These are phyloP conservation scores for Boletus coccyginus DNA, from an alignment of 768 basidiomycete genomes.

Conservation along the genomic window DNA sequence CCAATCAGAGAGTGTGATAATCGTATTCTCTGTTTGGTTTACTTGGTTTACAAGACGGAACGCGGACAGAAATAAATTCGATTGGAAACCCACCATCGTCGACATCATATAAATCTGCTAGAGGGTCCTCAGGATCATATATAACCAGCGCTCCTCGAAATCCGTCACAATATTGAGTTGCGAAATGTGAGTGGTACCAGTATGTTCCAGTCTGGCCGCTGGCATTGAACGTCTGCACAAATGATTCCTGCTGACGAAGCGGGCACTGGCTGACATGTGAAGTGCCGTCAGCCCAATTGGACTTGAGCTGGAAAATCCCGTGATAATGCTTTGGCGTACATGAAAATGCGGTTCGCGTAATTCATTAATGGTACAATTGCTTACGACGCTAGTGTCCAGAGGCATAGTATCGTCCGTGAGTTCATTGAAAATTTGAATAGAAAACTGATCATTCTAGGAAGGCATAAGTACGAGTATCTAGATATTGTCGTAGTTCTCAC, in stretches of 20 bases:
- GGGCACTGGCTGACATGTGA: slow-evolving; percentile 2
- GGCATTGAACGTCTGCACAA: slow-evolving; percentile 34
- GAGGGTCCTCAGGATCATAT: slow-evolving; percentile 4
- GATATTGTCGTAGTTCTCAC: slow-evolving; percentile 1
- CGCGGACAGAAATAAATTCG: not conserved
- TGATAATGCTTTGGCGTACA: not conserved
- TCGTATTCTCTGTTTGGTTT: slow-evolving; percentile 30
- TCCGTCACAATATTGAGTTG: slow-evolving; percentile 1
- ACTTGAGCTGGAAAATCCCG: slow-evolving; percentile 4
- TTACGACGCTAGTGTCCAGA: slow-evolving; percentile 39
- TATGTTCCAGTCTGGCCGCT: slow-evolving; percentile 34
- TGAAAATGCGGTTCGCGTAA: slow-evolving; percentile 13
- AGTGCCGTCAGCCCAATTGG: slow-evolving; percentile 6
- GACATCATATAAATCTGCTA: slow-evolving; percentile 36
- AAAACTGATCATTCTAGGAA: not conserved
- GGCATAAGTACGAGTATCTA: not conserved
- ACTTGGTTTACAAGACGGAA: not conserved
- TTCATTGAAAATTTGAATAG: not conserved
- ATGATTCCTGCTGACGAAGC: slow-evolving; percentile 20
- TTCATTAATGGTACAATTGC: slow-evolving; percentile 7
- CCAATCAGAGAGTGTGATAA: slow-evolving; percentile 23
- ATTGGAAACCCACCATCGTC: slow-evolving; percentile 36
- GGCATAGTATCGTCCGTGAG: slow-evolving; percentile 44
- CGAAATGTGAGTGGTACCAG: slow-evolving; percentile 37
- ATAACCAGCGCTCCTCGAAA: slow-evolving; percentile 28